Base-by-base conservation (phyloP, 2,329 filamentous ascomycete genomes). In the Clonostachys solani region DNA sequence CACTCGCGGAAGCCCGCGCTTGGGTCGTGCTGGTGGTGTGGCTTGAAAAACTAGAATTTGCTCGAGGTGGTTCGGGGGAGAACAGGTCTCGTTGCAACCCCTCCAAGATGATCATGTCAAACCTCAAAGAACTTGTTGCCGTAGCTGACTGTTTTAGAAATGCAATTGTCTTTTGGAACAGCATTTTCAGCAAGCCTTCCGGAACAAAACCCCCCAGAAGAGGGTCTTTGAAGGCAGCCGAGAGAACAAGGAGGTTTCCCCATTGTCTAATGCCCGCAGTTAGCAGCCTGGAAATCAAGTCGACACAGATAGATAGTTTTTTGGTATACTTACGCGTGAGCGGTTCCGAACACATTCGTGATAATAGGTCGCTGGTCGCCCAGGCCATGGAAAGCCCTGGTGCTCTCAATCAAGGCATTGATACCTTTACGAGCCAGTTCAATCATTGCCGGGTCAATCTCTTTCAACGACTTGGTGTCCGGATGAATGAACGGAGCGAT, bases 271-370 rank as follows among this genome's bases (percentile, higher is more conserved):
- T 42, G 15, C 12, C 12, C 9, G 9, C 23, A 29, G 23, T 29
- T 29, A 17, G 18, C 23, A 42, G 40, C 16, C 18, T n/a, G 12
- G 12, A 38, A 42, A 38, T 40, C 45, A 12, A 38, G 16, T 23
- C 4, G 9, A 10, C 2, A 4, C 8, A 10, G 23, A 29, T 29
- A 8, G 23, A n/a, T n/a, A n/a, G n/a, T n/a, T 29, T 10, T 29
- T 29, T 9, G 9, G 3, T 35, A 12, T 45, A 83, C 89, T 81
- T 87, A 95, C 89, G 92, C 92, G 75, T 96, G 92, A 52, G 91
- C 87, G 16, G 92, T 97, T 45, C 92, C 92, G 67, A 96, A 95
- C 19, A 96, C 85, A 58, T 96, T 97, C n/a, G 92, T 97, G 47
- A 97, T 84, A 45, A 96, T 86, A 9, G 88, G 81, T 33, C 90